Evolutionary conservation across 1,284 basidiomycete genomes (phyloP).

Genomic region (Ganoderma meredithae): DNA sequence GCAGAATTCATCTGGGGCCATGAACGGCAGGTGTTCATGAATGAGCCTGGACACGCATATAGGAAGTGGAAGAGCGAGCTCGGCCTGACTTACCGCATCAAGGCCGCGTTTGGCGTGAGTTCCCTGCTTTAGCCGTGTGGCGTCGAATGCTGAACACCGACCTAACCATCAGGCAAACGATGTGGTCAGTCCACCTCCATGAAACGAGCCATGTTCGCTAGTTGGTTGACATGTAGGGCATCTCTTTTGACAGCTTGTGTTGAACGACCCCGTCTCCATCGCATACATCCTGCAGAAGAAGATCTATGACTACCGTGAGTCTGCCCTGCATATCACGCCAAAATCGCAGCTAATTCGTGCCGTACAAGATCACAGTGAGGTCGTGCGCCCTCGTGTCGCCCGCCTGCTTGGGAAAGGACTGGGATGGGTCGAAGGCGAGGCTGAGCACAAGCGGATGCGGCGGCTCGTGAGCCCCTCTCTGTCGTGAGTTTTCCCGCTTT

Average conservation of each 20-base stretch:
- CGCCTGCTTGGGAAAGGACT: slow-evolving; percentile 42
- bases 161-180: slow-evolving; percentile 6
- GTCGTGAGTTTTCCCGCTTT: slow-evolving; percentile 27
- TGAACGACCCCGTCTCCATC: slow-evolving; percentile 38
- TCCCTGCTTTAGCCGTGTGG: not conserved
- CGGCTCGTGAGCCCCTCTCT: slow-evolving; percentile 37
- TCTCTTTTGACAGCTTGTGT: slow-evolving; percentile 34
- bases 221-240: not conserved
- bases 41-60: slow-evolving; percentile 22
- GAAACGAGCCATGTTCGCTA: not conserved
- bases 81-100: slow-evolving; percentile 29
- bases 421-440: slow-evolving; percentile 43
- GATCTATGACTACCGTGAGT: slow-evolving; percentile 38
- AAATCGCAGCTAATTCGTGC: not conserved
- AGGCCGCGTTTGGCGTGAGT: slow-evolving; percentile 27
- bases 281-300: slow-evolving; percentile 38
- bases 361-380: slow-evolving; percentile 36
- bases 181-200: not conserved
- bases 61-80: slow-evolving; percentile 22
- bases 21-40: slow-evolving; percentile 19
- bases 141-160: not conserved
- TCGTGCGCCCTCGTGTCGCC: slow-evolving; percentile 41
- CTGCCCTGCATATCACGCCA: not conserved
- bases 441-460: slow-evolving; percentile 41
- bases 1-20: slow-evolving; percentile 14